Base-by-base conservation (phyloP, 192 early-diverging fungal genomes). In the Backusella liffmaniae region DNA sequence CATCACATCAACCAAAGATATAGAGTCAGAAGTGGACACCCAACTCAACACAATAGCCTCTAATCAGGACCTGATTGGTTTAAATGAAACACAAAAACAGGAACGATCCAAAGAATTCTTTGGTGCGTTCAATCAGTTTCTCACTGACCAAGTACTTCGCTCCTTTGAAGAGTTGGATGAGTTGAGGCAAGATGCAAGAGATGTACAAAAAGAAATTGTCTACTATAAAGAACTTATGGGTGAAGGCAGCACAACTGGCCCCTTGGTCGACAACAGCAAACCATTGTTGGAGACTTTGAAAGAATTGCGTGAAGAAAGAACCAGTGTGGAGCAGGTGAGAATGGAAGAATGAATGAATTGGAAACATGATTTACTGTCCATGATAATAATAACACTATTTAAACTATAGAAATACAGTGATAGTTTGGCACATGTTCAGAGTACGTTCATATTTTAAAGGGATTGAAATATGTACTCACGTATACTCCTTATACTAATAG, bases 71-170 rank as follows among this genome's bases (percentile, higher is more conserved):
- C 56, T 62, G 56, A 62, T 62, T 62, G 56, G 56, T 26, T 62
- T 62, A 62, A 29, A 23, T 29, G 56, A 62, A 29, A 29, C 56
- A 29, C 56, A 62, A 62, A 62, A 62, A 62, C 21, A 62, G 56
- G 56, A 62, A 62, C 56, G 56, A 62, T 62, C 56, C 23, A 62
- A 62, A 12, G 56, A 62, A 62, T 62, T 62, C 56, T 62, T 62
- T 62, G 26, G 56, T 12, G 56, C 56, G 0, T 29, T 62, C 23
- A 62, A 62, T 62, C 56, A 62, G 56, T 62, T 62, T 29, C 26
- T 62, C 2, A 62, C 56, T 0, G 56, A 62, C 26, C 56, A 62
- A 29, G 56, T 62, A 29, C 56, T 62, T 62, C 56, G 56, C 10
- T 62, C 56, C 9, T 26, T 62, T 62, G 56, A 62, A 62, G 56